Evolutionary conservation across 805 yeast species (phyloP), one percentile per base, ranked within the genome.

Genomic region (Saccharomycodes ludwigii): DNA sequence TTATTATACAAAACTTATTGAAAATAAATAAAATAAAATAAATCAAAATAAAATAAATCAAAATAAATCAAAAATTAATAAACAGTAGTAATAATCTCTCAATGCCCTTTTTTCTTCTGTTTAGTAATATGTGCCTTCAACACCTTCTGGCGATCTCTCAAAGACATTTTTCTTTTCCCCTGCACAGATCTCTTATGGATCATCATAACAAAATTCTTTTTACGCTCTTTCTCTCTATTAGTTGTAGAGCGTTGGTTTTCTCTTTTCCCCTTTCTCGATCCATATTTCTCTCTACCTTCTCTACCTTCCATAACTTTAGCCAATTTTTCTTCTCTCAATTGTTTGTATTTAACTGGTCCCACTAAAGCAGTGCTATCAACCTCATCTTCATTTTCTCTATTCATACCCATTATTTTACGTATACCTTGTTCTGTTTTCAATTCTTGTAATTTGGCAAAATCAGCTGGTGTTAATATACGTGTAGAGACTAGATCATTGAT

Each of bases 131-230:
- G 97, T 2, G 94, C 94, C 40, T 77, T 66, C 46, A 91, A 60
- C 13, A 81, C 74, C 55, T 75, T 81, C 56, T 86, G 96, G 56
- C 84, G 76, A 55, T 91, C 97, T 47, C 95, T 69, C 46, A 91
- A 65, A 35, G 95, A 82, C 68, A 79, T 66, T 61, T 77, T 81
- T 41, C 79, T 86, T 58, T 91, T 91, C 40, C 97, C 97, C 58
- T 82, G 94, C 24, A 91, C 97, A 31, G 82, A 76, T 48, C 74
- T 74, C 63, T 88, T 91, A 59, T 91, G 99, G 45, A 91, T 82
- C 88, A 82, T 82, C 99, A 91, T 91, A 53, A 91, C 88, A 52
- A 85, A 91, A 61, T 91, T 91, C 95, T 91, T 91, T 84, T 84
- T 84, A 58, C 97, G 72, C 16, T 85, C 93, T 72, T 91, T 91